Evolutionary conservation across 139 green algal species (phyloP), one percentile per base, ranked within the genome.

Genomic region (Chlamydomonas schloesseri): DNA sequence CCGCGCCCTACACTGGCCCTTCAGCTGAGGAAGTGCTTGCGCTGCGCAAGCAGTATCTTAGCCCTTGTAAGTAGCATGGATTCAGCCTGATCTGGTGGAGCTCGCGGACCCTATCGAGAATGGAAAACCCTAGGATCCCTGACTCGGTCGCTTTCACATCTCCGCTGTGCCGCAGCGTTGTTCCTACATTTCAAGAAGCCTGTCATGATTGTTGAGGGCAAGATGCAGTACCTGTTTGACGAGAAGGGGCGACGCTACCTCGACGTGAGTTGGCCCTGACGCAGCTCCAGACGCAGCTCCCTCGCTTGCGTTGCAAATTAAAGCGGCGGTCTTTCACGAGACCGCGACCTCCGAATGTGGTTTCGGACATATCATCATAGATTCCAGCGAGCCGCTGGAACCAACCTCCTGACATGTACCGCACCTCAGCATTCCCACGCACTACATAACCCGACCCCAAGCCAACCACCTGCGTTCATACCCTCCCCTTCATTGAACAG

Each of bases 161-260:
- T 14, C 36, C 28, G 2, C 36, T 46, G 31, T 29, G 21, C 23
- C 55, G 60, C 93, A 95, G 95, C 93, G 0, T 88, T 99, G 0
- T 97, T 96, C 75, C 88, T 91, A 31, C 96, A 97, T 83, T 98
- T 97, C 93, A 95, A 96, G 87, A 92, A 96, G 78, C 95, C 97
- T 2, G 92, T 99, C 0, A 99, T 99, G 94, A 98, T 99, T 10
- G 93, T 96, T 47, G 96, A 99, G 73, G 97, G 97, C 74, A 96
- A 97, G 75, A 98, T 98, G 97, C 97, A 99, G 91, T 99, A 99
- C 89, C 88, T 99, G 47, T 99, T 94, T 79, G 97, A 99, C 81
- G 97, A 99, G 84, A 95, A 69, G 23, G 97, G 97, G 1, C 87
- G 94, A 20, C 91, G 97, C 0, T 99, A 97, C 89, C 89, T 99